Evolutionary conservation across 306 rosid species (phyloP), one percentile per base, ranked within the genome.

Genomic region (Ammopiptanthus mongolicus): DNA sequence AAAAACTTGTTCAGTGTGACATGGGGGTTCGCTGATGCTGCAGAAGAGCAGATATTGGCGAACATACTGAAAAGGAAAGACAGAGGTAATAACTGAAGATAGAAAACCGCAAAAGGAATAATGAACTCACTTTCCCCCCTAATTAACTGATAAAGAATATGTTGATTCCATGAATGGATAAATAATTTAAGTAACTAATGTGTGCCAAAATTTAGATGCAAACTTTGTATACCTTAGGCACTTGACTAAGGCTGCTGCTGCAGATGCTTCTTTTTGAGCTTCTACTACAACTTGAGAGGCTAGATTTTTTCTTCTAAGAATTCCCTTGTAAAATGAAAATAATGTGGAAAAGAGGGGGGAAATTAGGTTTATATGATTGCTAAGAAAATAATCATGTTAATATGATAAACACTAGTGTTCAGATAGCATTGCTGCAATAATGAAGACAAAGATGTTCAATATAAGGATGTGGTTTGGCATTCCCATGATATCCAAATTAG

Each of bases 231-330:
- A 95, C 99, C 91, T 87, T 65, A 92, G 86, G 80, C 96, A 90
- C 84, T 76, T 92, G 79, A 90, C 87, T 51, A 89, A 79, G 51
- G 64, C 78, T 71, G 97, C 84, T 71, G 99, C 97, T 47, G 81
- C 83, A 14, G 84, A 72, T 74, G 96, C 96, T 83, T 92, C 97
- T 73, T 89, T 88, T 74, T 95, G 97, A 75, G 99, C 98, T 85
- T 92, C 96, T 81, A 80, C 62, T 61, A 83, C 90, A 39, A 95
- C 90, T 82, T 84, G 77, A 79, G 96, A 85, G n/a, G 97, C 97
- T 78, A 90, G 65, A 72, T 87, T 81, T 81, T 87, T 84, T 85
- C 92, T 90, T 76, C 97, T 95, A 61, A 95, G 88, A 78, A 95
- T 86, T 69, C 86, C 97, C 99, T 95, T 87, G 34, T 44, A 62